Base-by-base conservation (phyloP, 2,329 filamentous ascomycete genomes). In the Beauveria varroae region DNA sequence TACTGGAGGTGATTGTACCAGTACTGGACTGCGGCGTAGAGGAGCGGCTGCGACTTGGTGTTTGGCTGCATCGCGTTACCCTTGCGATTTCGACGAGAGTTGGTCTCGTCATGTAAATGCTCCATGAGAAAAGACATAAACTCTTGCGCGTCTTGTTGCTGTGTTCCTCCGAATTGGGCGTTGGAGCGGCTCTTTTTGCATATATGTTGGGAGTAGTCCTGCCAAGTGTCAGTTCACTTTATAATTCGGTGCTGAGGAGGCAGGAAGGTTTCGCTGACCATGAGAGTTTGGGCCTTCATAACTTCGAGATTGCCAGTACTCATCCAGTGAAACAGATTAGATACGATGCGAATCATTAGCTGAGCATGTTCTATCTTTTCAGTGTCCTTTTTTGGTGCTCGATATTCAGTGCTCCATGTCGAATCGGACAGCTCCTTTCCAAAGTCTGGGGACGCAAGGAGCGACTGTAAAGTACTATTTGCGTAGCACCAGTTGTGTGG, bases 101-200 rank as follows among this genome's bases (percentile, higher is more conserved):
- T 96, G 5, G 96, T 86, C 73, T 99, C 95, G 70, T 95, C 90
- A 67, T 93, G 88, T 14, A 98, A 79, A 65, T 89, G 87, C 58
- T 90, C 86, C 43, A 96, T 81, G 28, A 97, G 73, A 69, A 96
- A 96, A 51, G 86, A 86, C 66, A 93, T 86, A 67, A 96, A 96
- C 68, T 98, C 95, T 65, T 93, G 89, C 1, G 92, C 89, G 69
- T 99, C 95, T 74, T 98, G 95, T 71, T 98, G 93, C 55, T 85
- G 78, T 26, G 81, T 79, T 46, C 90, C 87, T 16, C 87, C 90
- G 77, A 92, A 95, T 7, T 83, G 66, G 37, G 69, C 64, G 55
- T 68, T 61, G 41, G 65, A 60, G 56, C 63, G 61, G 49, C 67
- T 67, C 60, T 73, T 64, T 60, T 72, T 68, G 61, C 72, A 75